Evolutionary conservation across 768 basidiomycete species (phyloP).

Genomic region (Cyathus striatus): DNA sequence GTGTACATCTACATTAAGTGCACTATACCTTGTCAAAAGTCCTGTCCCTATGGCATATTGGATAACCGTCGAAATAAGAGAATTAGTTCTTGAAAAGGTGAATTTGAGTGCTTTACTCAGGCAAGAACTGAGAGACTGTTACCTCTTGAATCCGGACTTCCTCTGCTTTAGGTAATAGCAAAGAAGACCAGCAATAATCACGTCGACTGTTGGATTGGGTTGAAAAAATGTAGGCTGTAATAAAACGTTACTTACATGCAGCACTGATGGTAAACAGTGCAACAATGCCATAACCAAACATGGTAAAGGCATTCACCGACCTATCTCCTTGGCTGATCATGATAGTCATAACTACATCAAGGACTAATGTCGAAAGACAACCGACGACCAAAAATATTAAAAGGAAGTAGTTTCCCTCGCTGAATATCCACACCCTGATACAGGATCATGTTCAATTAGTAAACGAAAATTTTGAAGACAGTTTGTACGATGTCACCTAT

Average conservation of each 20-base stretch:
- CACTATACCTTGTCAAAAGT: constrained; percentile 8
- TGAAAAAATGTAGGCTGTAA: neutral
- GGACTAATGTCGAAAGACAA: constrained; percentile 3
- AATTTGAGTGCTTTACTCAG: too few species aligned
- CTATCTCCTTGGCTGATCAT: neutral
- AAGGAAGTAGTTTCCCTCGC: constrained; percentile 4
- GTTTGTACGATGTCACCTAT: constrained; percentile 8
- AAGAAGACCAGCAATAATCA: constrained; percentile 8
- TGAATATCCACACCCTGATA: constrained; percentile 10
- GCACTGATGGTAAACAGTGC: constrained; percentile 5
- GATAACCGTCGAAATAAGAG: constrained; percentile 6
- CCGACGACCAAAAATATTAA: constrained; percentile 2
- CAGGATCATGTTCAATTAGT: neutral
- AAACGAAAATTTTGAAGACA: neutral
- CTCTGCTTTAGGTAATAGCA: constrained; percentile 7
- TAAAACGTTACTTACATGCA: constrained; percentile 2
- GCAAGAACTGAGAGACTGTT: too few species aligned
- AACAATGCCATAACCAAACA: neutral
- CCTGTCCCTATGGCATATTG: constrained; percentile 9
- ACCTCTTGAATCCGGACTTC: too few species aligned
- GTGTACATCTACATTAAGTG: too few species aligned
- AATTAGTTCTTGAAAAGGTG: constrained; percentile 2
- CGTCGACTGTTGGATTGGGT: constrained; percentile 4
- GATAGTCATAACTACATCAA: constrained; percentile 1
- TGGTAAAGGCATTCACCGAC: neutral